Conservation (phyloP, 1,139 yeast genomes). For the Hyphopichia wangnamkhiaoensis region DNA sequence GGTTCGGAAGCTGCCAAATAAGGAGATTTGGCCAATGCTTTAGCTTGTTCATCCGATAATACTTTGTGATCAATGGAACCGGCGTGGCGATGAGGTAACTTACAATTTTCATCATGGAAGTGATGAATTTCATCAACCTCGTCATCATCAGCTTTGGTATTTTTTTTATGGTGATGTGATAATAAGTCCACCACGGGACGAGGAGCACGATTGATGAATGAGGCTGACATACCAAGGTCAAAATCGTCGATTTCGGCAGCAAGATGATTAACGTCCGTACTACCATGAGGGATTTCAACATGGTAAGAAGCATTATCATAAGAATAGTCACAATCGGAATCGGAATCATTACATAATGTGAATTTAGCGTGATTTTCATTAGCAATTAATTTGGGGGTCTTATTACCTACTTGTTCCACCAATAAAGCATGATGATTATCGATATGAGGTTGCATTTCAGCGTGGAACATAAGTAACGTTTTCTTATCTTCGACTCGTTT, state of each 20-base stretch:
- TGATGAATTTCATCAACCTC: slow-evolving; percentile 15
- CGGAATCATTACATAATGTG: slow-evolving; percentile 15
- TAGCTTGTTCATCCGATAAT: slow-evolving; percentile 50
- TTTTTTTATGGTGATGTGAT: slow-evolving; percentile 9
- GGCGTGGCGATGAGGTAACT: slow-evolving; percentile 42
- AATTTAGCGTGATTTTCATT: slow-evolving; percentile 21
- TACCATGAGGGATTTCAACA: slow-evolving; percentile 5
- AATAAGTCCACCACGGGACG: slow-evolving; percentile 36
- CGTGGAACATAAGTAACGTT: slow-evolving; percentile 87
- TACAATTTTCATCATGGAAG: slow-evolving; percentile 30
- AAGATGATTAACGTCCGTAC: neutral
- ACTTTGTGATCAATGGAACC: slow-evolving; percentile 38
- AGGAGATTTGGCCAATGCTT: slow-evolving; percentile 56
- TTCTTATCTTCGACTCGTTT: slow-evolving; percentile 56
- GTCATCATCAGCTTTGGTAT: too few species aligned
- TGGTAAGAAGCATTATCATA: slow-evolving; percentile 5
- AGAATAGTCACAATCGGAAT: slow-evolving; percentile 11
- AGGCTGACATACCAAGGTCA: slow-evolving; percentile 49
- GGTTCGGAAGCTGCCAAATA: slow-evolving; percentile 60
- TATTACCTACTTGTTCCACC: slow-evolving; percentile 18
- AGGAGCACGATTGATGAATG: slow-evolving; percentile 45
- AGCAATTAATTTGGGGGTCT: slow-evolving; percentile 24
- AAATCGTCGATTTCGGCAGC: slow-evolving; percentile 32
- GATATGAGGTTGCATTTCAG: slow-evolving; percentile 69
- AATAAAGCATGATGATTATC: slow-evolving; percentile 24